phyloP scores from a whole-genome alignment of 192 early-diverging fungal genomes.

The Backusella westeae region DNA sequence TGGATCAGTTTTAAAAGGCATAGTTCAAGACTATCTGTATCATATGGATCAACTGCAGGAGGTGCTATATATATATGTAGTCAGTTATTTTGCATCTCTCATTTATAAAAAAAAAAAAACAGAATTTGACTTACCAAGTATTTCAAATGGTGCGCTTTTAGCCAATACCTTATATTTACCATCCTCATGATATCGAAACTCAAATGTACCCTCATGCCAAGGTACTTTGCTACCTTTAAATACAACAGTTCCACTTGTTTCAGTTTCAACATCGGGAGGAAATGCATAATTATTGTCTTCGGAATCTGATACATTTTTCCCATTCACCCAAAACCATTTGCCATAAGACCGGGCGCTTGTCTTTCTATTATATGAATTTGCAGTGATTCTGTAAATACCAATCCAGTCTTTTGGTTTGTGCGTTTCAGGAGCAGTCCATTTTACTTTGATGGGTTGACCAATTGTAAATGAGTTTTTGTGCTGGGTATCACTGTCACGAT shows the following conservation, averaged over 20 bases:
- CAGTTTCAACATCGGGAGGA: neutral
- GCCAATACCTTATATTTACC: slow-evolving; percentile 78
- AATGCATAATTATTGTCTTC: neutral
- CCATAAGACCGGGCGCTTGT: slow-evolving; percentile 72
- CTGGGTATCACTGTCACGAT: neutral
- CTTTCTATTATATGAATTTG: slow-evolving; percentile 69
- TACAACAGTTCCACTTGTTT: slow-evolving; percentile 48
- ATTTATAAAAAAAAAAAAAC: neutral
- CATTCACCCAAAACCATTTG: slow-evolving; percentile 55
- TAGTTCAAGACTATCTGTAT: slow-evolving; percentile 36
- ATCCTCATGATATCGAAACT: slow-evolving; percentile 87
- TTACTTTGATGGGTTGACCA: slow-evolving; percentile 75
- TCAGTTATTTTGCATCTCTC: neutral
- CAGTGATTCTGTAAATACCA: slow-evolving; percentile 79
- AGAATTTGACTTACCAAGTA: slow-evolving; percentile 44
- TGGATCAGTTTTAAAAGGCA: slow-evolving; percentile 44
- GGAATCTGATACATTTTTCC: neutral
- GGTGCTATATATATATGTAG: slow-evolving; percentile 1
- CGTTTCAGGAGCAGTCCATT: slow-evolving; percentile 67
- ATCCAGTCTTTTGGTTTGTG: slow-evolving; percentile 86
- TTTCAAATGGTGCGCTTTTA: slow-evolving; percentile 75
- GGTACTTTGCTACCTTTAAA: slow-evolving; percentile 72
- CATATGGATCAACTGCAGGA: slow-evolving; percentile 19
- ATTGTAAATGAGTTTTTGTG: slow-evolving; percentile 51
- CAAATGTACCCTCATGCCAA: slow-evolving; percentile 85